Conservation (phyloP, 768 basidiomycete genomes). For the Lactarius hatsudake region DNA sequence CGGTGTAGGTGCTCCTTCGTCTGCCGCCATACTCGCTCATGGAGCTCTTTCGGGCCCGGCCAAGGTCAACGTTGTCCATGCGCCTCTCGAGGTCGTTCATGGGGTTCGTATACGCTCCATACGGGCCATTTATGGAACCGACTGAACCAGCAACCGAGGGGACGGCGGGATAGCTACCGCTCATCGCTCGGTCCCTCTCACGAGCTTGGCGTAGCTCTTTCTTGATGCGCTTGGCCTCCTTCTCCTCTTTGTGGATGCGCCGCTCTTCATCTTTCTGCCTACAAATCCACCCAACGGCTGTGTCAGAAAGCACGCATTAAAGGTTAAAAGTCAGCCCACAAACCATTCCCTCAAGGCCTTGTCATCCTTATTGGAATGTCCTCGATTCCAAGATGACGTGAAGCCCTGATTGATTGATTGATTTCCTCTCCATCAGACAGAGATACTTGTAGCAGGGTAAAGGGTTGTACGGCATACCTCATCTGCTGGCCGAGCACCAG, state of each 20-base stretch:
- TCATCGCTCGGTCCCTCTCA: conserved; percentile 51
- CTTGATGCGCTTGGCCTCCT: conserved; percentile 41
- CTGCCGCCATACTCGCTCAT: conserved; percentile 25
- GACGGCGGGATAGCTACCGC: conserved; percentile 33
- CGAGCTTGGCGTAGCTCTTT: conserved; percentile 51
- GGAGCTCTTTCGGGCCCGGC: conserved; percentile 4
- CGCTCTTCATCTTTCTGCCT: conserved; percentile 46
- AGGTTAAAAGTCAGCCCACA: conserved; percentile 1
- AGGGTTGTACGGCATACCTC: conserved; percentile 39
- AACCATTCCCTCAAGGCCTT: conserved; percentile 28
- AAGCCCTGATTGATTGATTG: conserved; percentile 47
- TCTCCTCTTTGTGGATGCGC: conserved; percentile 54
- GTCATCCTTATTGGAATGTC: conserved; percentile 29
- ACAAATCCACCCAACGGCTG: background rate
- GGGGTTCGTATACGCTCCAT: conserved; percentile 29
- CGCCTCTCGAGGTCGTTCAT: conserved; percentile 40
- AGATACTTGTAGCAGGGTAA: conserved; percentile 1
- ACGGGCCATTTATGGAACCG: conserved; percentile 14
- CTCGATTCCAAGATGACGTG: conserved; percentile 53
- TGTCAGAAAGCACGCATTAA: conserved; percentile 7
- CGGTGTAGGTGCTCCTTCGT: conserved; percentile 18
- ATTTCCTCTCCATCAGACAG: conserved; percentile 11
- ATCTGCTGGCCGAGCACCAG: conserved; percentile 58
- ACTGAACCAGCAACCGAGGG: conserved; percentile 3
- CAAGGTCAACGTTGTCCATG: conserved; percentile 32